A percentile compares a stretch with the other conserved stretches of the same genome.
These are phyloP conservation scores for Candida frijolesensis DNA, from an alignment of 1,139 yeast species.

Conservation along the genomic window DNA sequence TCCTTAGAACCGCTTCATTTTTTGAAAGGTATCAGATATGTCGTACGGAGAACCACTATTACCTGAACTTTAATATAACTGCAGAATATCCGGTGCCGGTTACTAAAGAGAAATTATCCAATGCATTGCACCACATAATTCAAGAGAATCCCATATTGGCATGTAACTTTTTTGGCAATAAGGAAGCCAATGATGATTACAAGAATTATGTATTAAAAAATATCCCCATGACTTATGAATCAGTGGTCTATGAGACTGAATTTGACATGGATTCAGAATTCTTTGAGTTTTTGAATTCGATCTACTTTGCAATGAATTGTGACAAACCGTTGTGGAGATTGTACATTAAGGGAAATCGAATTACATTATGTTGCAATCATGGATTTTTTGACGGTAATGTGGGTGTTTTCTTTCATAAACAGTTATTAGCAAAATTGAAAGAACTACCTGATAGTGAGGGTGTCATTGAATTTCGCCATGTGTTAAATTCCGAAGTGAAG, in stretches of 20 bases:
- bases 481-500: constrained; percentile 8
- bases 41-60: constrained; percentile 24
- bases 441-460: constrained; percentile 3
- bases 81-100: constrained; percentile 25
- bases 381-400: constrained; percentile 38
- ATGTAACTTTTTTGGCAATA: constrained; percentile 20
- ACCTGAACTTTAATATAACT: constrained; percentile 32
- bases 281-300: constrained; percentile 21
- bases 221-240: constrained; percentile 26
- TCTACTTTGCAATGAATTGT: constrained; percentile 19
- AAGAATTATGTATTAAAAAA: constrained; percentile 20
- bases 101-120: constrained; percentile 22
- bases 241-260: constrained; percentile 23
- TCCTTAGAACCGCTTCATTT: constrained; percentile 12
- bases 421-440: constrained; percentile 21
- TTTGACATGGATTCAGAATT: constrained; percentile 19
- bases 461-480: constrained; percentile 1
- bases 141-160: constrained; percentile 25
- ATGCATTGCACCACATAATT: constrained; percentile 26
- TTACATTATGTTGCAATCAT: constrained; percentile 36
- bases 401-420: constrained; percentile 32
- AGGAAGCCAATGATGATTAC: constrained; percentile 17
- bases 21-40: constrained; percentile 30
- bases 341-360: constrained; percentile 21
- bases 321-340: constrained; percentile 35